These are phyloP conservation scores for Ustilago nuda DNA, from an alignment of 1,284 basidiomycete species.

Conservation along the genomic window DNA sequence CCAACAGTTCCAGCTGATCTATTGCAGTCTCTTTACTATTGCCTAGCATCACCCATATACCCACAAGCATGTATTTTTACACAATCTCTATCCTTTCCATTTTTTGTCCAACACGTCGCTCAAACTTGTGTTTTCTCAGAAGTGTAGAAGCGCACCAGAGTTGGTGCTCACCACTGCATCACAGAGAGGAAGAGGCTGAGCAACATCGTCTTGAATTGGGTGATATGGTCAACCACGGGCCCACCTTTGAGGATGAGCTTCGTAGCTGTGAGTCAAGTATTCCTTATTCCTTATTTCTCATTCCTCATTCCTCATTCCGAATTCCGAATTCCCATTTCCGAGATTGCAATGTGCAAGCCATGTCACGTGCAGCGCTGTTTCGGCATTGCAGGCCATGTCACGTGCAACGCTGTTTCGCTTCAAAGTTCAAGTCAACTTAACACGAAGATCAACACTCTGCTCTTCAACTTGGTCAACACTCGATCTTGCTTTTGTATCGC, in stretches of 20 bases:
- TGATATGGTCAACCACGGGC: too few species aligned
- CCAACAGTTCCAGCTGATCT: background rate
- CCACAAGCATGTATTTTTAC: conserved; percentile 41
- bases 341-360: background rate
- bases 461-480: background rate
- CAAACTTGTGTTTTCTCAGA: background rate
- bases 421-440: conserved; percentile 8
- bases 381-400: too few species aligned
- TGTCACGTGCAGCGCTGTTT: background rate
- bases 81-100: conserved; percentile 13
- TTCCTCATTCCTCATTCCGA: too few species aligned
- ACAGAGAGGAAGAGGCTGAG: too few species aligned
- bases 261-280: too few species aligned
- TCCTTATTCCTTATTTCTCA: too few species aligned
- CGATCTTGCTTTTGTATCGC: background rate
- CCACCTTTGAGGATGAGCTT: background rate
- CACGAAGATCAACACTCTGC: conserved; percentile 18
- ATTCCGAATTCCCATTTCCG: conserved; percentile 20
- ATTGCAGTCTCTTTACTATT: background rate
- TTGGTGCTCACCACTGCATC: too few species aligned
- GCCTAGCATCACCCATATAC: conserved; percentile 20
- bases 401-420: background rate
- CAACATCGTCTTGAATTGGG: too few species aligned
- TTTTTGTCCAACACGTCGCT: background rate
- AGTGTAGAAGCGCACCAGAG: background rate